Conservation (phyloP, 2,329 filamentous ascomycete genomes). For the Immersiporthe knoxdaviesiana region DNA sequence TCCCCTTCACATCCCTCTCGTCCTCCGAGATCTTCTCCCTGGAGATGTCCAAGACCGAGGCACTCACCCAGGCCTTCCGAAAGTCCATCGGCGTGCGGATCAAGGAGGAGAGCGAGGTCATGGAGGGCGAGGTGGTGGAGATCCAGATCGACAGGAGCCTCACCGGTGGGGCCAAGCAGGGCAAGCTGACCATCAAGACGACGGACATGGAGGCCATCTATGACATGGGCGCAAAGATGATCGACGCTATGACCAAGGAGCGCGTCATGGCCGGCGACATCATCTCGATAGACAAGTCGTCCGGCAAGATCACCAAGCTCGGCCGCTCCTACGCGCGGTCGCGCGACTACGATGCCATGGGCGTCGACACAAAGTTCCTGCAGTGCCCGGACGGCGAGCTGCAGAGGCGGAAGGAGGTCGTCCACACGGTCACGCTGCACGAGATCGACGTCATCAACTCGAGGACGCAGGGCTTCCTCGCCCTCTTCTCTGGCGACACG, state of each 20-base stretch:
- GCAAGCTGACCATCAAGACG: conserved; percentile 98
- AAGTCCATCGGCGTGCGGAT: conserved; percentile 98
- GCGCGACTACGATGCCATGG: conserved; percentile 98
- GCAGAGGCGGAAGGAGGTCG: conserved; percentile 94
- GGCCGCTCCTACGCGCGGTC: conserved; percentile 93
- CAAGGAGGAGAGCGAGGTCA: conserved; percentile 98
- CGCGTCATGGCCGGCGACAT: conserved; percentile 98
- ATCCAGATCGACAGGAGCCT: conserved; percentile 98
- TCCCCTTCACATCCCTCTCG: conserved; percentile 94
- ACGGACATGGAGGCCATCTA: conserved; percentile 99
- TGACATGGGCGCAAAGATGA: conserved; percentile 99
- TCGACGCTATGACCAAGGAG: conserved; percentile 99
- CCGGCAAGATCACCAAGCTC: conserved; percentile 96
- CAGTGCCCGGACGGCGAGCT: conserved; percentile 97
- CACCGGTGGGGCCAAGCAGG: conserved; percentile 95
- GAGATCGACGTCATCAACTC: conserved; percentile 99
- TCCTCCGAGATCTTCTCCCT: conserved; percentile 98
- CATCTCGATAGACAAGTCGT: conserved; percentile 97
- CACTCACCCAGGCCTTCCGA: conserved; percentile 96
- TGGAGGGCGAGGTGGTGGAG: conserved; percentile 98
- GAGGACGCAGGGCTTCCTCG: conserved; percentile 95
- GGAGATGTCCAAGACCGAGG: conserved; percentile 99
- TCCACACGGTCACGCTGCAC: conserved; percentile 95
- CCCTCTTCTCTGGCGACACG: conserved; percentile 96
- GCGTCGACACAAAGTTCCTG: conserved; percentile 95